phyloP scores from a whole-genome alignment of 2,329 filamentous ascomycete genomes.

The Colletotrichum echinochloae region DNA sequence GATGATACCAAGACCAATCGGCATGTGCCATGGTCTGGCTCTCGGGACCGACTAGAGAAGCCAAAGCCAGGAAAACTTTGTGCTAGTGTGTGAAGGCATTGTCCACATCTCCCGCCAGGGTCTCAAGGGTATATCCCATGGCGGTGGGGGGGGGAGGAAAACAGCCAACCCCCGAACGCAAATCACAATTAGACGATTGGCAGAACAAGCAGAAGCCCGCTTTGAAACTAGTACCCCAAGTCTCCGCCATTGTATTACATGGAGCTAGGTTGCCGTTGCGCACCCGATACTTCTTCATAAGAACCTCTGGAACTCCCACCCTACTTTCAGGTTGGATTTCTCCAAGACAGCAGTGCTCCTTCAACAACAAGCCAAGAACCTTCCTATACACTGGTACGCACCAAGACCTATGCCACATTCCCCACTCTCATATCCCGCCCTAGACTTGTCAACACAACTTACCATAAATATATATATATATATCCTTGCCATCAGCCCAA shows the following conservation, averaged over 20 bases:
- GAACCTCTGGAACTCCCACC: constrained; percentile 32
- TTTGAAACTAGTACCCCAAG: constrained; percentile 34
- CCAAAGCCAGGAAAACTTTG: constrained; percentile 32
- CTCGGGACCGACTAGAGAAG: constrained; percentile 22
- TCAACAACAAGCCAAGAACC: constrained; percentile 16
- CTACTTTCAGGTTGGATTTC: background rate
- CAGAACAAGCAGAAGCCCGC: constrained; percentile 29
- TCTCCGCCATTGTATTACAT: constrained; percentile 14
- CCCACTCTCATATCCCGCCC: background rate
- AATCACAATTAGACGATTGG: constrained; percentile 33
- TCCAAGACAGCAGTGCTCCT: background rate
- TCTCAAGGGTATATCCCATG: constrained; percentile 12
- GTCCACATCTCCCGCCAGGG: constrained; percentile 20
- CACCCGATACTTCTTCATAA: constrained; percentile 30
- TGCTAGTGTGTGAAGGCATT: constrained; percentile 30
- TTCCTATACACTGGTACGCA: constrained; percentile 14
- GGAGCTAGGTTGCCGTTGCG: constrained; percentile 22
- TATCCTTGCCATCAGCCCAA: background rate
- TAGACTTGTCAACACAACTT: background rate
- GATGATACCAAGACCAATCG: constrained; percentile 3
- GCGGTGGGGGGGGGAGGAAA: constrained; percentile 22
- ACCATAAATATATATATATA: background rate
- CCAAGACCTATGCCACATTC: constrained; percentile 24
- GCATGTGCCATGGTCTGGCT: constrained; percentile 23
- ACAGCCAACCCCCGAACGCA: constrained; percentile 27